Percentiles rank a stretch among this genome's conserved stretches.
phyloP scores from a whole-genome alignment of 1,284 basidiomycete genomes.

The Ganoderma resinaceum region DNA sequence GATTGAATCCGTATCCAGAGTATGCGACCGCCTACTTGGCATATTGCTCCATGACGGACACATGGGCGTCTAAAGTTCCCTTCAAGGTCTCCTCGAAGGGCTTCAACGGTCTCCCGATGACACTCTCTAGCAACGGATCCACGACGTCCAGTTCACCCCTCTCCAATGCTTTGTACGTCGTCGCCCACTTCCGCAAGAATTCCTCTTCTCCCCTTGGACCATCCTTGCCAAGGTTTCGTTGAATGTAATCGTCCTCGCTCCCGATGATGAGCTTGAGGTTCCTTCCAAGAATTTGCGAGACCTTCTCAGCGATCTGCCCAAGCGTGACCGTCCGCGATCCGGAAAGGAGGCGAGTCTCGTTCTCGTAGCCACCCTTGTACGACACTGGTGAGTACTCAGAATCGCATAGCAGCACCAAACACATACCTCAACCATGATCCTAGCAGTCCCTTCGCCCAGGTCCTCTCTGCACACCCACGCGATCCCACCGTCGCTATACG shows the following conservation, averaged over 20 bases:
- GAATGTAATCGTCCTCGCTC: constrained; percentile 39
- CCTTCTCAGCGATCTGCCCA: constrained; percentile 31
- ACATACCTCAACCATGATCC: constrained; percentile 37
- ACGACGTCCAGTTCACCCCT: constrained; percentile 39
- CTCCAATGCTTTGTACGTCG: constrained; percentile 38
- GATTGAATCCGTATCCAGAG: not conserved
- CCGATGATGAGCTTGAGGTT: constrained; percentile 35
- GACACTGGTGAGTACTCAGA: not conserved
- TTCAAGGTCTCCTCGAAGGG: constrained; percentile 37
- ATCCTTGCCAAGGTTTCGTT: constrained; percentile 28
- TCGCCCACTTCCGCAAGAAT: constrained; percentile 41
- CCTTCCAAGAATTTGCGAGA: constrained; percentile 34
- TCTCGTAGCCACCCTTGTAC: constrained; percentile 36
- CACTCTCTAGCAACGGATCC: constrained; percentile 37
- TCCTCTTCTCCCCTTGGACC: constrained; percentile 35
- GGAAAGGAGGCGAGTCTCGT: constrained; percentile 39
- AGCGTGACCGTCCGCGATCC: constrained; percentile 39
- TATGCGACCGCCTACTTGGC: constrained; percentile 17
- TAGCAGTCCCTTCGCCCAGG: constrained; percentile 43
- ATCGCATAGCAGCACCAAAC: not conserved
- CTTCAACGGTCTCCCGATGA: constrained; percentile 38
- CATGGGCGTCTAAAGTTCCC: constrained; percentile 27
- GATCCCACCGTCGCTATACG: constrained; percentile 40
- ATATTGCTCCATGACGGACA: constrained; percentile 24
- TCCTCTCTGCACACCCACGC: constrained; percentile 43